phyloP scores from a whole-genome alignment of 2,329 filamentous ascomycete species.

The Dactylellina cionopaga region DNA sequence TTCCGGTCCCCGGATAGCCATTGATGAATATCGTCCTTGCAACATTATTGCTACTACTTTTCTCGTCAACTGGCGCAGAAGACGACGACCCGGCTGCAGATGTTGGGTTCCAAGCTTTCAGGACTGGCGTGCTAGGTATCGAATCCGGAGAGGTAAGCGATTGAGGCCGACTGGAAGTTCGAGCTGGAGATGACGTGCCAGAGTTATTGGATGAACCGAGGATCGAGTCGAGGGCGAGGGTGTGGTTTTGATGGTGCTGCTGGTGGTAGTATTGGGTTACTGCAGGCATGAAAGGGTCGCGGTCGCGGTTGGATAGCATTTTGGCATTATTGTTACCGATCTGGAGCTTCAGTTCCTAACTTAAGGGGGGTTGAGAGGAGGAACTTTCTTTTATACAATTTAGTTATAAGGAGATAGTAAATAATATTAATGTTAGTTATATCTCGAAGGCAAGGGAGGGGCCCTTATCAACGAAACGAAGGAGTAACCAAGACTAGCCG shows the following conservation, averaged over 20 bases:
- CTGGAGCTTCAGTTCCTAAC: not conserved
- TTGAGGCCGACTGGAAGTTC: conserved; percentile 43
- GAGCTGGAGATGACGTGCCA: conserved; percentile 34
- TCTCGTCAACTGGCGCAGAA: conserved; percentile 28
- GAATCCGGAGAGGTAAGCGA: conserved; percentile 47
- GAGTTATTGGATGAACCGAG: conserved; percentile 42
- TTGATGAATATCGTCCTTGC: conserved; percentile 58
- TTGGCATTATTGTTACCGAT: conserved; percentile 44
- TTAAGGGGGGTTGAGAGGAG: conserved; percentile 24
- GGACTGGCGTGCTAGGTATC: conserved; percentile 45
- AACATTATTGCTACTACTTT: conserved; percentile 12
- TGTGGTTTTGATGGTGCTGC: conserved; percentile 50
- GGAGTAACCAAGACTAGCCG: conserved; percentile 17
- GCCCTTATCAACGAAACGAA: conserved; percentile 17
- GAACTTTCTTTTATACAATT: not conserved
- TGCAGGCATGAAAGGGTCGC: conserved; percentile 52
- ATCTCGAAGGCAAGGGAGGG: not conserved
- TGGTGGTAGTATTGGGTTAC: conserved; percentile 50
- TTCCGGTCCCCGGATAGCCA: conserved; percentile 59
- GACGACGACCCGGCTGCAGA: conserved; percentile 7
- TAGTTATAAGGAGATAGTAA: conserved; percentile 6
- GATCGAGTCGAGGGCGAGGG: conserved; percentile 32
- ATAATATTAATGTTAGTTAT: not conserved
- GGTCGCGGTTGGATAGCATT: conserved; percentile 52
- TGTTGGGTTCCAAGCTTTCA: conserved; percentile 45